Evolutionary conservation across 768 basidiomycete genomes (phyloP).

Genomic region (Trichaptum fuscoviolaceum): DNA sequence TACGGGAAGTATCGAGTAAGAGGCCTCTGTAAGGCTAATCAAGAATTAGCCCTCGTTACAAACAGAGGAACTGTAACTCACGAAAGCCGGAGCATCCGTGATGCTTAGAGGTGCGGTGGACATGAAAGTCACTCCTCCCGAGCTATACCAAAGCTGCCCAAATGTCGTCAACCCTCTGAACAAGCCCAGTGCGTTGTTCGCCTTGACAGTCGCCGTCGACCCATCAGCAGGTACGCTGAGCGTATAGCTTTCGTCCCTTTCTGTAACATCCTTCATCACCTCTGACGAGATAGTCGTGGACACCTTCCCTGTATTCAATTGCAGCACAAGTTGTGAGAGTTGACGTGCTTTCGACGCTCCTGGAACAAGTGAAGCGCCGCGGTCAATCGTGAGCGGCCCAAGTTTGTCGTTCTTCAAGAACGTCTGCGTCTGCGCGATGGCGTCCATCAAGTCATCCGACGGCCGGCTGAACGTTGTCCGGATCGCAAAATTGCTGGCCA

Average conservation of each 20-base stretch:
- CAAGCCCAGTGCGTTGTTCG: conserved; percentile 62
- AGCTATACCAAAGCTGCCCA: conserved; percentile 43
- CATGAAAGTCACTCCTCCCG: conserved; percentile 61
- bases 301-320: conserved; percentile 26
- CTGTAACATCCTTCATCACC: conserved; percentile 43
- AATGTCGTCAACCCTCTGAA: conserved; percentile 77
- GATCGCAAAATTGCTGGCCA: conserved; percentile 42
- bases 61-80: conserved; percentile 26
- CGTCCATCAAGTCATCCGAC: conserved; percentile 55
- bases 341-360: conserved; percentile 34
- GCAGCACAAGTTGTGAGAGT: conserved; percentile 40
- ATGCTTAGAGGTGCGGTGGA: conserved; percentile 54
- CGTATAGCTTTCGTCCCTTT: conserved; percentile 55
- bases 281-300: conserved; percentile 46
- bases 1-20: conserved; percentile 76
- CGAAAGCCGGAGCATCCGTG: conserved; percentile 60
- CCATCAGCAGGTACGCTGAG: conserved; percentile 52
- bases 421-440: conserved; percentile 42
- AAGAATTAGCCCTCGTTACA: not conserved
- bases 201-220: conserved; percentile 45
- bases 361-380: conserved; percentile 43
- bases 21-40: conserved; percentile 67
- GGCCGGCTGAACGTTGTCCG: conserved; percentile 35
- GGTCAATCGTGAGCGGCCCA: conserved; percentile 52
- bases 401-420: conserved; percentile 50